These are phyloP conservation scores for Citrus trifoliata DNA, from an alignment of 345 rosid species.

Conservation along the genomic window DNA sequence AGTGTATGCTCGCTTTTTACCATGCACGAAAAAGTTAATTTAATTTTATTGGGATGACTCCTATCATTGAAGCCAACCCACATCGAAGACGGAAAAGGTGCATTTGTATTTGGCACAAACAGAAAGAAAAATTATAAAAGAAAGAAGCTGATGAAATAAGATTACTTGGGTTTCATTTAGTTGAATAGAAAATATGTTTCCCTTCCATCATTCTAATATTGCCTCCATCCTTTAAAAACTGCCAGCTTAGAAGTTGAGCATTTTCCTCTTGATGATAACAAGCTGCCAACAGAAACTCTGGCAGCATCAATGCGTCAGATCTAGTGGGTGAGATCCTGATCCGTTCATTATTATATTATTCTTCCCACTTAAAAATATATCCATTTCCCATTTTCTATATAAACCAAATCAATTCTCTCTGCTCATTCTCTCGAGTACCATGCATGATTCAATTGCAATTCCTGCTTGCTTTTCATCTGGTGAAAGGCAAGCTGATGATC, in stretches of 20 bases:
- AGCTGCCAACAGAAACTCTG: slow-evolving; percentile 25
- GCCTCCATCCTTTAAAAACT: slow-evolving; percentile 17
- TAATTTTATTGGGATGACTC: slow-evolving; percentile 11
- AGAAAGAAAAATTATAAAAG: background rate
- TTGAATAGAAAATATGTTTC: slow-evolving; percentile 16
- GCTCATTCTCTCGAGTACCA: slow-evolving; percentile 10
- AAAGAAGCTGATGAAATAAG: slow-evolving; percentile 5
- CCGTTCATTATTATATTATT: background rate
- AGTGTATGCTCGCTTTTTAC: slow-evolving; percentile 20
- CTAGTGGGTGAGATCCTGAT: slow-evolving; percentile 14
- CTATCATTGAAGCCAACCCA: slow-evolving; percentile 22
- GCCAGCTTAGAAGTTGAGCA: slow-evolving; percentile 8
- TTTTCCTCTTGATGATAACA: slow-evolving; percentile 14
- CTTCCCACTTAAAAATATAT: background rate
- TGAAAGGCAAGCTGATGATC: slow-evolving; percentile 31
- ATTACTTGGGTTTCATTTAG: slow-evolving; percentile 8
- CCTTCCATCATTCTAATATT: slow-evolving; percentile 8
- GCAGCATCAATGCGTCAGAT: slow-evolving; percentile 9
- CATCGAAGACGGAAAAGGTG: slow-evolving; percentile 14
- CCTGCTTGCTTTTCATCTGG: slow-evolving; percentile 46
- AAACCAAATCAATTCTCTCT: background rate
- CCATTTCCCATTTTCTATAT: background rate
- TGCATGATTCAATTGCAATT: slow-evolving; percentile 45
- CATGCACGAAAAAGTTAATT: slow-evolving; percentile 7
- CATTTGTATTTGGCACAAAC: slow-evolving; percentile 1